Base-by-base conservation (phyloP, 257 asterid species). In the Capsicum baccatum region DNA sequence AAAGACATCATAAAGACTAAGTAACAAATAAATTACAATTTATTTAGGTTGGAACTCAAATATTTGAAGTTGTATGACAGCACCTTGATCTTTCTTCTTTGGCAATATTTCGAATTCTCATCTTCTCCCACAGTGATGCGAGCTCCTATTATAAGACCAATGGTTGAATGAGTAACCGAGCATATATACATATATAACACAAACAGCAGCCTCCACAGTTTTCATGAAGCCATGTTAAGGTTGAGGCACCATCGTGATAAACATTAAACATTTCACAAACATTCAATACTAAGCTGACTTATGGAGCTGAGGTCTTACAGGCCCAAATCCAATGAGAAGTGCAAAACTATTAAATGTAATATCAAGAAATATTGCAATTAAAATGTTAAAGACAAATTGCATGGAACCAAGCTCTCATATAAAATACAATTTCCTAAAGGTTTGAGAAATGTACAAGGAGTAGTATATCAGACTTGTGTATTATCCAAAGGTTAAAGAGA, bases 81-180 rank as follows among this genome's bases (percentile, higher is more conserved):
- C 44, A 94, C 99, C 84, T 91, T 33, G 98, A 94, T 87, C 98
- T 91, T 54, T 94, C 96, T 83, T 90, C 96, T 88, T 97, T 92
- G 2, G 92, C 80, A 85, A 93, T 93, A 91, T 95, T 89, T 69
- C 93, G 94, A 37, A 88, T 86, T 59, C 99, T 90, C 98, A 97
- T 94, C 91, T 94, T 95, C 90, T 94, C 98, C 98, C 98, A 97
- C 16, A 95, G 91, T 87, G 85, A 56, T 63, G 92, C 89, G 76
- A 97, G 97, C 88, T 96, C 99, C 99, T 97, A 81, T 55, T 37
- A 66, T 80, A 57, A 86, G 86, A 79, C 55, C 80, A 64, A 79
- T 74, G 48, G 82, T 81, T 80, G 19, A 19, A 55, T 52, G n/a
- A 50, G 13, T 82, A 84, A 87, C 48, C 42, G 13, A 83, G 67